Evolutionary conservation across 202 grass and related monocot species (phyloP).

Genomic region (Sporobolus alterniflorus): DNA sequence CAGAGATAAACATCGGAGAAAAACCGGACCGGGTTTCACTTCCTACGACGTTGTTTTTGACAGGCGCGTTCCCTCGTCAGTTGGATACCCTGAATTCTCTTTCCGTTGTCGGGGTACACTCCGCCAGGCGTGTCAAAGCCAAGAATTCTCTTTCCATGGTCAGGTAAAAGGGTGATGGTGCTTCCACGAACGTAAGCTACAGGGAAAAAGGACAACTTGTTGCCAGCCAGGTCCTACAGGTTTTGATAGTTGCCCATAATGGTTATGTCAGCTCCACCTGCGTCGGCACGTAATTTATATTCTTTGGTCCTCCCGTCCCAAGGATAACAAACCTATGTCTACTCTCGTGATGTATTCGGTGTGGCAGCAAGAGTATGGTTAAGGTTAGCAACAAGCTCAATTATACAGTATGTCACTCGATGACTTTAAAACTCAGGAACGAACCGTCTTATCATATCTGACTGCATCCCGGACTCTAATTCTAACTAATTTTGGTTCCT

Average conservation of each 20-base stretch:
- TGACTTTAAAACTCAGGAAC: too few species aligned
- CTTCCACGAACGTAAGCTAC: too few species aligned
- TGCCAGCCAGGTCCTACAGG: constrained; percentile 17
- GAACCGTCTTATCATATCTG: too few species aligned
- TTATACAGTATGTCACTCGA: too few species aligned
- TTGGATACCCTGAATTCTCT: background rate
- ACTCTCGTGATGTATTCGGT: too few species aligned
- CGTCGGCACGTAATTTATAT: constrained; percentile 12
- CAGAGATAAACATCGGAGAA: background rate
- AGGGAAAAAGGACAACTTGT: background rate
- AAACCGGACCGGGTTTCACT: background rate
- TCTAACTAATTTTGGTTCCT: too few species aligned
- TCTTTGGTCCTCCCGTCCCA: constrained; percentile 38
- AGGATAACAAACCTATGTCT: too few species aligned
- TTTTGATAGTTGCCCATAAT: constrained; percentile 46
- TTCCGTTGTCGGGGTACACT: background rate
- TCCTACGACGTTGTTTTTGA: background rate
- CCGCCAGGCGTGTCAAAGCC: background rate
- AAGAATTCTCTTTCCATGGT: too few species aligned
- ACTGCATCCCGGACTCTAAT: too few species aligned
- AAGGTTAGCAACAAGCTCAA: too few species aligned
- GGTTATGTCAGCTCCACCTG: background rate
- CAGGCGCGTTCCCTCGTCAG: background rate
- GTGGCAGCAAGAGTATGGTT: too few species aligned
- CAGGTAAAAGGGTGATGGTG: too few species aligned